Evolutionary conservation across 2,329 filamentous ascomycete species (phyloP), one percentile per base, ranked within the genome.

Genomic region (Neocucurbitaria cava): DNA sequence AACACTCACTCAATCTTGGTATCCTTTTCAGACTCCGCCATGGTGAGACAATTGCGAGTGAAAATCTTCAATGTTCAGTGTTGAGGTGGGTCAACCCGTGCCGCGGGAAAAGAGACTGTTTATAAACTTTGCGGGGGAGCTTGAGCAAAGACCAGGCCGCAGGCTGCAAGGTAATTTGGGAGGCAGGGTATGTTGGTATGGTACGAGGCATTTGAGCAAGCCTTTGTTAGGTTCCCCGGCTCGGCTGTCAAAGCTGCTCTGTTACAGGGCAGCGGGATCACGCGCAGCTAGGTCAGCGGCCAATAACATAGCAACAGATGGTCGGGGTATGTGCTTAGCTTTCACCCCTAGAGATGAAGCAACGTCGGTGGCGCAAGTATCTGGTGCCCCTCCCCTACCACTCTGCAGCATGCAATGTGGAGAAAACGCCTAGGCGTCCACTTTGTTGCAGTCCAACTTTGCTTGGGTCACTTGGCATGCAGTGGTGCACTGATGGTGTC

Each of bases 1-100:
- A 26, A 28, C 30, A 20, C 59, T 60, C 56, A 66, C 64, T 60
- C 49, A 23, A 55, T 59, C 45, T 63, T 62, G 20, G 42, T 58
- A 11, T 63, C 61, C 23, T 64, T 61, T 18, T 63, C 58, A 20
- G 62, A 47, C 49, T 64, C 59, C 30, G 45, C 54, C 48, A 53
- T 44, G 46, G 23, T 7, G 15, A 15, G 42, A 21, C 28, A 41
- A 8, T 56, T 15, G 36, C 33, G 8, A 33, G 39, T 33, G 46
- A 51, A 9, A 48, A n/a, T 30, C 36, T 30, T 13, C 5, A n/a
- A n/a, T n/a, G n/a, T n/a, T n/a, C n/a, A n/a, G 30, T 44, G 30
- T 49, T 17, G 8, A 41, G 18, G 4, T 45, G n/a, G 20, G 24
- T 11, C 28, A 40, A 26, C 33, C 10, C 38, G 41, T 36, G 35